These are phyloP conservation scores for Glycyrrhiza uralensis DNA, from an alignment of 306 rosid species.

Conservation along the genomic window DNA sequence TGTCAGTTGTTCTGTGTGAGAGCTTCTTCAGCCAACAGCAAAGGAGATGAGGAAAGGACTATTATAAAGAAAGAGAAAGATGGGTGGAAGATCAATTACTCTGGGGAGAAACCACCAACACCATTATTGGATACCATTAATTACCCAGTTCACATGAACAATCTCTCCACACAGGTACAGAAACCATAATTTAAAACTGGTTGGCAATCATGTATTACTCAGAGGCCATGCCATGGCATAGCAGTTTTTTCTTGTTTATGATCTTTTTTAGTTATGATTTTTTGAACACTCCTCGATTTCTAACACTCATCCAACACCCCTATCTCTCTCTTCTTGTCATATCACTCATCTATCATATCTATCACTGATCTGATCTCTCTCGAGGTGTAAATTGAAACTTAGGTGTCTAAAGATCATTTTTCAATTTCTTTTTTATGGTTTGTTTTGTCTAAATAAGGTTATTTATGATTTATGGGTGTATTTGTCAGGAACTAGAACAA, in stretches of 20 bases:
- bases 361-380: too few species aligned
- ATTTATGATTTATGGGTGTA: background rate
- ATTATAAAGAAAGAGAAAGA: conserved; percentile 42
- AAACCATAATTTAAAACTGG: background rate
- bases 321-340: too few species aligned
- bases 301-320: too few species aligned
- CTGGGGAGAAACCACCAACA: conserved; percentile 57
- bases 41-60: conserved; percentile 41
- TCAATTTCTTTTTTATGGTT: too few species aligned
- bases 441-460: background rate
- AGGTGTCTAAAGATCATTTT: too few species aligned
- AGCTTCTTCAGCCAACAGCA: conserved; percentile 47
- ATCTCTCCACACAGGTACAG: conserved; percentile 61
- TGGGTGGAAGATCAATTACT: conserved; percentile 57
- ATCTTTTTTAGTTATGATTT: too few species aligned
- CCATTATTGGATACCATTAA: conserved; percentile 85
- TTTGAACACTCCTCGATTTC: too few species aligned
- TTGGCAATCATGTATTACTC: background rate
- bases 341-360: too few species aligned
- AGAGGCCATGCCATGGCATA: background rate
- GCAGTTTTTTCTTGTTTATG: background rate
- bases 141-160: conserved; percentile 80
- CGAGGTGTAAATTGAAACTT: too few species aligned
- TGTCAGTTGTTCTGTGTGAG: conserved; percentile 40
- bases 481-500: conserved; percentile 73